Evolutionary conservation across 345 rosid species (phyloP).

Genomic region (Salix suchowensis): DNA sequence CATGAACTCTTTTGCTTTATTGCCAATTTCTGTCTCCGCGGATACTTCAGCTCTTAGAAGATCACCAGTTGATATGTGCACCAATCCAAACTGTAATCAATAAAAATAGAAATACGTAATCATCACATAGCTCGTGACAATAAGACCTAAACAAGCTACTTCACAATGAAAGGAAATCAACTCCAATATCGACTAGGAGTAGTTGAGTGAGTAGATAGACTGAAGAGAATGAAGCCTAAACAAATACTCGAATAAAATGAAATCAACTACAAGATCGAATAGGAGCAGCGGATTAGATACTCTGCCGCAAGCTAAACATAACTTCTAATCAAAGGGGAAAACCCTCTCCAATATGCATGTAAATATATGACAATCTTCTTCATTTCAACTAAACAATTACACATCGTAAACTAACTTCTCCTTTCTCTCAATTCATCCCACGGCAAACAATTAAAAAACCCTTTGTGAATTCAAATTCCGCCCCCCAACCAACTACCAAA

Average conservation of each 20-base stretch:
- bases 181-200: too few relatives aligned
- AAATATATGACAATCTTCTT: background rate
- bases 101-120: background rate
- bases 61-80: conserved; percentile 92
- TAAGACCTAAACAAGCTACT: background rate
- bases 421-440: background rate
- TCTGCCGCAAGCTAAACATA: background rate
- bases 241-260: background rate
- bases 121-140: background rate
- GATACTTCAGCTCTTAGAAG: conserved; percentile 78
- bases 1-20: conserved; percentile 74
- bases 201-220: background rate
- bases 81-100: conserved; percentile 51
- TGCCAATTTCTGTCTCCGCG: conserved; percentile 70
- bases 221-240: background rate
- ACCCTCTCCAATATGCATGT: background rate
- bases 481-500: background rate
- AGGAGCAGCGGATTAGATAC: background rate
- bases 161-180: background rate
- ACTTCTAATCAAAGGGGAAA: background rate
- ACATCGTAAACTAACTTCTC: background rate
- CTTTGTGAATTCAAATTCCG: background rate
- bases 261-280: background rate
- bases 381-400: background rate
- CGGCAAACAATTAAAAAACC: background rate